A percentile compares a stretch with the other conserved stretches of the same genome.
Evolutionary conservation across 441 rosid genomes (phyloP).

Genomic region (Melastoma candidum): DNA sequence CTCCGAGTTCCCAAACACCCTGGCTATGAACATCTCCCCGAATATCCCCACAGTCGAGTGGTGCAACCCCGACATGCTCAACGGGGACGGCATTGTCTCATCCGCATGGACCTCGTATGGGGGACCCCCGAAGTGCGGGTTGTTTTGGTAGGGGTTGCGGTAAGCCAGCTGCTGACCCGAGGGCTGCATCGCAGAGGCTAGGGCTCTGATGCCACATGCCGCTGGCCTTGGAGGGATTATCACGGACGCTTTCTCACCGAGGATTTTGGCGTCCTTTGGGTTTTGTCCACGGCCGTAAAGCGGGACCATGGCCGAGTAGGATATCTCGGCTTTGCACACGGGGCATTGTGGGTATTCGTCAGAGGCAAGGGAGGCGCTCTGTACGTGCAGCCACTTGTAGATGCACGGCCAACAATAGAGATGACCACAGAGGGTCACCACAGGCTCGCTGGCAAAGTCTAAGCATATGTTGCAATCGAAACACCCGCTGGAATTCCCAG

Average conservation of each 20-base stretch:
- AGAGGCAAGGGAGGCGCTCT: conserved; percentile 47
- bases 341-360: conserved; percentile 75
- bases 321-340: conserved; percentile 68
- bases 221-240: conserved; percentile 65
- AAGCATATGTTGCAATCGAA: conserved; percentile 88
- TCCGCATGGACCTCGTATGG: conserved; percentile 24
- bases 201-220: conserved; percentile 28
- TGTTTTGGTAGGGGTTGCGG: conserved; percentile 43
- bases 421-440: conserved; percentile 87
- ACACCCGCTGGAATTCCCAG: conserved; percentile 30
- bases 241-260: conserved; percentile 27
- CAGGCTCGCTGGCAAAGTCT: conserved; percentile 62
- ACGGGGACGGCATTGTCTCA: conserved; percentile 4
- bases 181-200: conserved; percentile 15
- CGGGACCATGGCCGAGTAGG: conserved; percentile 75
- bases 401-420: conserved; percentile 97
- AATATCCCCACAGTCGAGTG: conserved; percentile 57
- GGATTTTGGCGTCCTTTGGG: conserved; percentile 23
- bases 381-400: conserved; percentile 78
- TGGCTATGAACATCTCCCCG: conserved; percentile 57
- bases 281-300: conserved; percentile 73
- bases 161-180: conserved; percentile 38
- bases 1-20: conserved; percentile 52
- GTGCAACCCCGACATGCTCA: conserved; percentile 30
- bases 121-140: conserved; percentile 22